Conservation (phyloP, 805 yeast species). For the Lipomyces anomalus region DNA sequence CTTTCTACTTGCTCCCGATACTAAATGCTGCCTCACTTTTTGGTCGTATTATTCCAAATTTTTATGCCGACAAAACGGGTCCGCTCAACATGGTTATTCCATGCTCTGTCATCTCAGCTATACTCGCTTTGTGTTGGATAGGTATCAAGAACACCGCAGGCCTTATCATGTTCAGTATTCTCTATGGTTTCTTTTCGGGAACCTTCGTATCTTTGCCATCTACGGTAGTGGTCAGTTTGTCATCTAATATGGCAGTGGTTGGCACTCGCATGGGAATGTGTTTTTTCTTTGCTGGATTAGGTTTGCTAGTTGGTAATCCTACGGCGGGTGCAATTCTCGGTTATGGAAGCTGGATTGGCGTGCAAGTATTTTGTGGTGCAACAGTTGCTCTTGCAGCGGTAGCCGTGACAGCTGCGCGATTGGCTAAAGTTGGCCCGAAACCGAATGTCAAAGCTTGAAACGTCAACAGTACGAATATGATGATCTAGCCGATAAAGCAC, state of each 20-base stretch:
- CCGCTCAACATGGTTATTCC: constrained; percentile 40
- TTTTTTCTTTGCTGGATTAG: constrained; percentile 51
- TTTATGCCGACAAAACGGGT: constrained; percentile 45
- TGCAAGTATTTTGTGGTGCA: constrained; percentile 22
- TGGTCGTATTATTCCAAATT: constrained; percentile 49
- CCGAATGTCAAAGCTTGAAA: constrained; percentile 1
- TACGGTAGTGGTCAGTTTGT: constrained; percentile 26
- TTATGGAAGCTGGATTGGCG: constrained; percentile 14
- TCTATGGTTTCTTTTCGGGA: constrained; percentile 34
- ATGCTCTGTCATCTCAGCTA: constrained; percentile 24
- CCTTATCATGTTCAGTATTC: constrained; percentile 28
- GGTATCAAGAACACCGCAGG: constrained; percentile 29
- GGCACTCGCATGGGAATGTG: constrained; percentile 54
- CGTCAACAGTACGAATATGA: too few species aligned
- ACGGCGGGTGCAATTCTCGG: constrained; percentile 30
- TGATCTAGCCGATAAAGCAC: too few species aligned
- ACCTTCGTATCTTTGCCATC: constrained; percentile 33
- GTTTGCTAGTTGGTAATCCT: constrained; percentile 33
- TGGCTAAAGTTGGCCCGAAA: constrained; percentile 6
- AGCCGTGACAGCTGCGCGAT: constrained; percentile 2
- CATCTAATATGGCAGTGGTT: constrained; percentile 25
- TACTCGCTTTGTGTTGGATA: constrained; percentile 36
- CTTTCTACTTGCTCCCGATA: constrained; percentile 32
- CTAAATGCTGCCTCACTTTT: constrained; percentile 38
- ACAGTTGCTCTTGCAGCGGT: constrained; percentile 3